These are phyloP conservation scores for Manihot esculenta DNA, from an alignment of 441 rosid genomes.

Conservation along the genomic window DNA sequence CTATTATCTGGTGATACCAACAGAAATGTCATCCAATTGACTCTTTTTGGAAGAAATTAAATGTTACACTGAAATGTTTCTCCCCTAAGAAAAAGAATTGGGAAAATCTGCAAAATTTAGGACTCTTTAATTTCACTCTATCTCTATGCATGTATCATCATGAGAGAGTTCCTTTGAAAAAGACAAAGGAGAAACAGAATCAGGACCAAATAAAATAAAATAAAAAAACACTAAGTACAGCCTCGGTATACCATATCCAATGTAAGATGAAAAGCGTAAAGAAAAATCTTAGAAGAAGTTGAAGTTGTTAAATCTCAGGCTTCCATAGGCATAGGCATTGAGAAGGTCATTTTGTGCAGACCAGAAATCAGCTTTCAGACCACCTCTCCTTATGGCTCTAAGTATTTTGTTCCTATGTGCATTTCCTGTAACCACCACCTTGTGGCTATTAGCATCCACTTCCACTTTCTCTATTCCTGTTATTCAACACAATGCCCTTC, in stretches of 20 bases:
- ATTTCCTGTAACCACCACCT: constrained; percentile 47
- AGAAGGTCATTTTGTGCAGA: constrained; percentile 48
- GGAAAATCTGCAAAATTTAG: constrained; percentile 15
- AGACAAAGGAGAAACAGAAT: not conserved
- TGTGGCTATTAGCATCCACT: constrained; percentile 47
- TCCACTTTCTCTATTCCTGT: constrained; percentile 56
- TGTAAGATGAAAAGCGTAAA: too few species aligned
- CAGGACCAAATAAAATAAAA: not conserved
- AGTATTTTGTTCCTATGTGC: constrained; percentile 45
- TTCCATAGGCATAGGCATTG: constrained; percentile 38
- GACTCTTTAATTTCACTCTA: constrained; percentile 12
- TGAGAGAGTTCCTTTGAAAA: constrained; percentile 14
- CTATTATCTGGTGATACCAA: too few species aligned
- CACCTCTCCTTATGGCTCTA: constrained; percentile 46
- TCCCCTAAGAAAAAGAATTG: not conserved
- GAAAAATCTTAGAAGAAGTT: constrained; percentile 25
- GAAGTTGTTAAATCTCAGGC: constrained; percentile 38
- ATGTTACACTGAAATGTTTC: not conserved
- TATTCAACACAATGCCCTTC: too few species aligned
- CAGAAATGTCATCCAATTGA: too few species aligned
- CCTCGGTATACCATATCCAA: constrained; percentile 1
- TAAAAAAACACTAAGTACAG: not conserved
- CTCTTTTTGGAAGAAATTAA: too few species aligned
- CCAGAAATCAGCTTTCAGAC: constrained; percentile 52
- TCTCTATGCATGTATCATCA: constrained; percentile 12